phyloP scores from a whole-genome alignment of 179 eudicot genomes.

The Nepenthes alata region DNA sequence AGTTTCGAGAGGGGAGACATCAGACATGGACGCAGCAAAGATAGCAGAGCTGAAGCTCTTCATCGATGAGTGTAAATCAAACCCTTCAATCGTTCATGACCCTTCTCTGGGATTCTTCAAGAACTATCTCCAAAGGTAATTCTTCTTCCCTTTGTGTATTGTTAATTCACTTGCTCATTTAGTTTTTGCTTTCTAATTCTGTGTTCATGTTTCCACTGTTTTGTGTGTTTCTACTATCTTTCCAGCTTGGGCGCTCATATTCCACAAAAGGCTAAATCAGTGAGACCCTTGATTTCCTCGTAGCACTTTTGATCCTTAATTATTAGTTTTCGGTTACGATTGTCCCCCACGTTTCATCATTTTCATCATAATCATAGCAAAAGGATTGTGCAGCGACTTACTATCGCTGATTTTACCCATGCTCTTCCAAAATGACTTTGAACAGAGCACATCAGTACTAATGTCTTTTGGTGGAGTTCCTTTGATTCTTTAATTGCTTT shows the following conservation, averaged over 20 bases:
- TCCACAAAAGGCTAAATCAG: constrained; percentile 6
- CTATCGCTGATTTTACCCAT: too few species aligned
- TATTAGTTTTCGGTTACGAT: too few species aligned
- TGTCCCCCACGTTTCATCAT: too few species aligned
- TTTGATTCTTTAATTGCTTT: too few species aligned
- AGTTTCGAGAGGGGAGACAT: constrained; percentile 9
- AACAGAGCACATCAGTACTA: too few species aligned
- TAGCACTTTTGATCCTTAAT: too few species aligned
- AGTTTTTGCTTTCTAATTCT: not conserved
- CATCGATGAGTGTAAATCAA: constrained; percentile 51
- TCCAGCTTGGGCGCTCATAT: constrained; percentile 11
- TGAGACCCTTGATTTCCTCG: not conserved
- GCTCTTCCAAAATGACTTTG: too few species aligned
- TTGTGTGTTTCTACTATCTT: not conserved
- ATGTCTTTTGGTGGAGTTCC: too few species aligned
- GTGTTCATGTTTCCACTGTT: not conserved
- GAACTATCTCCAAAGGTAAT: constrained; percentile 64
- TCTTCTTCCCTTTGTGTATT: not conserved
- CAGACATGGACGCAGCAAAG: constrained; percentile 52
- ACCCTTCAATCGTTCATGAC: constrained; percentile 65
- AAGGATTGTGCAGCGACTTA: too few species aligned
- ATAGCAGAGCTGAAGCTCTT: constrained; percentile 45
- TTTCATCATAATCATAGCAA: too few species aligned
- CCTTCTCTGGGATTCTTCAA: constrained; percentile 82
- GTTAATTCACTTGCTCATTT: not conserved